phyloP scores from a whole-genome alignment of 805 yeast species.

The Candida dajiaensis region DNA sequence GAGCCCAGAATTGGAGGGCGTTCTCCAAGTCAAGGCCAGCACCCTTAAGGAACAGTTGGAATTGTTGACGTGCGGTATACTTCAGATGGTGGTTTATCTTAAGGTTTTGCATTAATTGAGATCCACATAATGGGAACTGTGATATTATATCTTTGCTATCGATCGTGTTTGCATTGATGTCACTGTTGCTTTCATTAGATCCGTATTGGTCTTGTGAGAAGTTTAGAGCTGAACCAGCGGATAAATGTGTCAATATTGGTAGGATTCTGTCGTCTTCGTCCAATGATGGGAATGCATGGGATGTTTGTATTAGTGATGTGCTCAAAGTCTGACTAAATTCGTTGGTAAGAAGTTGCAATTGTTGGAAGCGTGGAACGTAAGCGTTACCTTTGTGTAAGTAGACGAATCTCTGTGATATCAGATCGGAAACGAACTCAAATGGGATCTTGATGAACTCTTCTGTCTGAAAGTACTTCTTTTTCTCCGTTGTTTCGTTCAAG shows the following conservation, averaged over 20 bases:
- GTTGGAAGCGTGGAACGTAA: slow-evolving; percentile 79
- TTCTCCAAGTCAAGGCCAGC: slow-evolving; percentile 86
- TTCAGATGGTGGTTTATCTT: slow-evolving; percentile 63
- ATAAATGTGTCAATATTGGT: slow-evolving; percentile 76
- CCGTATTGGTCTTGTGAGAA: slow-evolving; percentile 14
- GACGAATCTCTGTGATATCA: slow-evolving; percentile 69
- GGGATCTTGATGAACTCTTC: slow-evolving; percentile 81
- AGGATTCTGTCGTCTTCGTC: slow-evolving; percentile 89
- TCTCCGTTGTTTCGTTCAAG: slow-evolving; percentile 38
- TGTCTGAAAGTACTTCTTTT: slow-evolving; percentile 41
- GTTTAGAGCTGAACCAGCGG: slow-evolving; percentile 58
- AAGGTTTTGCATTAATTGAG: slow-evolving; percentile 58
- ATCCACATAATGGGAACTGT: slow-evolving; percentile 82
- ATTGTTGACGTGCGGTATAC: slow-evolving; percentile 80
- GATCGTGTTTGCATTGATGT: slow-evolving; percentile 58
- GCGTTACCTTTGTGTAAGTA: slow-evolving; percentile 66
- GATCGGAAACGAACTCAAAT: slow-evolving; percentile 76
- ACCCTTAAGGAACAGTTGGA: slow-evolving; percentile 80
- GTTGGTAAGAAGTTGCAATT: slow-evolving; percentile 58
- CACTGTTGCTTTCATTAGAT: slow-evolving; percentile 25
- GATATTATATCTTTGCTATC: slow-evolving; percentile 45
- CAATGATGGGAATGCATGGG: slow-evolving; percentile 72
- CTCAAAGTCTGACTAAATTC: slow-evolving; percentile 52
- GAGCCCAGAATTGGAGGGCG: slow-evolving; percentile 79
- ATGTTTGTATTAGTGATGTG: slow-evolving; percentile 54